phyloP scores from a whole-genome alignment of 2,329 filamentous ascomycete species.

The Ceratocystis albifundus region DNA sequence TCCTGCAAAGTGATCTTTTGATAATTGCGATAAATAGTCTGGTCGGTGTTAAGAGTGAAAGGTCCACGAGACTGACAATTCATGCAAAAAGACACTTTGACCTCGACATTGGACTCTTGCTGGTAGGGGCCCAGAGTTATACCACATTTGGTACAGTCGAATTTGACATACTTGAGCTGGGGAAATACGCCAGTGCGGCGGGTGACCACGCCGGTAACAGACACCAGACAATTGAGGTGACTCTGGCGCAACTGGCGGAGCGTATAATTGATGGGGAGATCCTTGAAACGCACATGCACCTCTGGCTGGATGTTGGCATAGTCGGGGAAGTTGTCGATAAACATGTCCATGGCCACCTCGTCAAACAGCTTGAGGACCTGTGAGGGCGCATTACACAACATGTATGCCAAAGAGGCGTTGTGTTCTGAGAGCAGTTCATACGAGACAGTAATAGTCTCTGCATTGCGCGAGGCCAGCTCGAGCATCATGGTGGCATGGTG shows the following conservation, averaged over 20 bases:
- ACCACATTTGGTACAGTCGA: conserved; percentile 89
- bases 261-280: conserved; percentile 88
- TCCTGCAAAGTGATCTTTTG: conserved; percentile 96
- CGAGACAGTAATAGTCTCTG: conserved; percentile 89
- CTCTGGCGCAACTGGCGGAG: conserved; percentile 88
- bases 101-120: conserved; percentile 91
- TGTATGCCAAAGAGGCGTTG: conserved; percentile 90
- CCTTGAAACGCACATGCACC: conserved; percentile 93
- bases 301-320: conserved; percentile 96
- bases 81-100: conserved; percentile 93
- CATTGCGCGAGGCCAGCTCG: conserved; percentile 93
- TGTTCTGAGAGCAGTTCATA: conserved; percentile 83
- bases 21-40: conserved; percentile 97
- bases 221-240: conserved; percentile 88
- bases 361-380: conserved; percentile 95
- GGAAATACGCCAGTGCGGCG: conserved; percentile 91
- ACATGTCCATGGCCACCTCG: conserved; percentile 91
- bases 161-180: conserved; percentile 96
- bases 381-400: conserved; percentile 87
- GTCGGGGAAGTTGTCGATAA: conserved; percentile 89
- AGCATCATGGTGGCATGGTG: conserved; percentile 92
- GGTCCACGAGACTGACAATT: conserved; percentile 91
- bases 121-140: conserved; percentile 90
- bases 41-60: conserved; percentile 91
- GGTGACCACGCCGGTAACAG: conserved; percentile 90